A percentile compares a stretch with the other conserved stretches of the same genome.
phyloP scores from a whole-genome alignment of 768 basidiomycete genomes.

The Tephrocybe sp. region DNA sequence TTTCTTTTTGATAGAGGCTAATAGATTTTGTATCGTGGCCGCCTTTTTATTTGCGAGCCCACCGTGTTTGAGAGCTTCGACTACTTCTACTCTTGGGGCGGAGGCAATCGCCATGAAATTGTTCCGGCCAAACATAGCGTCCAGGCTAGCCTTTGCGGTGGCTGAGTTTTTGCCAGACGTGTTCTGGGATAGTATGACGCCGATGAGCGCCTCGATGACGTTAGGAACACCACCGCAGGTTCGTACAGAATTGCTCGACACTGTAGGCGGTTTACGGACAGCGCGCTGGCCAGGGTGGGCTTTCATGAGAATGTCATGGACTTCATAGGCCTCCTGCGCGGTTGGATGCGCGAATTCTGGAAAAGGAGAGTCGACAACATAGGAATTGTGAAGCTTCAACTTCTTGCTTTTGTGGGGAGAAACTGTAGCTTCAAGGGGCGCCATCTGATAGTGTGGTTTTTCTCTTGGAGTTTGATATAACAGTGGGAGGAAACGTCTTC shows the following conservation, averaged over 20 bases:
- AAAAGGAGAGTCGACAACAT: conserved; percentile 45
- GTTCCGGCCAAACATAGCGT: conserved; percentile 47
- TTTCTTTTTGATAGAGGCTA: conserved; percentile 39
- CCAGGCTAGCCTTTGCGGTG: conserved; percentile 48
- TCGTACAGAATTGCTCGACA: conserved; percentile 36
- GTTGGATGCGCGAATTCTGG: conserved; percentile 46
- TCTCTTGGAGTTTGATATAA: too few relatives aligned
- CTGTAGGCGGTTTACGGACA: conserved; percentile 23
- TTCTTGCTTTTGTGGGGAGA: conserved; percentile 41
- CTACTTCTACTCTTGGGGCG: conserved; percentile 42
- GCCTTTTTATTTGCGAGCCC: conserved; percentile 65
- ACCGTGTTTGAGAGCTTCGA: conserved; percentile 50
- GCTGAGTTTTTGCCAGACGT: conserved; percentile 52
- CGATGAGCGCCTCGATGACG: conserved; percentile 58
- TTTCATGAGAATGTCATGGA: conserved; percentile 40
- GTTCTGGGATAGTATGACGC: conserved; percentile 61
- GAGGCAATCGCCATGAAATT: conserved; percentile 49
- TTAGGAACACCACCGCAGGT: conserved; percentile 50
- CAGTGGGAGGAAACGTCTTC: too few relatives aligned
- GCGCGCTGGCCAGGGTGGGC: conserved; percentile 34
- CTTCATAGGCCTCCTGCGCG: conserved; percentile 35
- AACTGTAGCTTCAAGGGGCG: too few relatives aligned
- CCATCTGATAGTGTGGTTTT: too few relatives aligned
- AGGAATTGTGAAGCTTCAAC: conserved; percentile 46
- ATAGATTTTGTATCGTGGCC: conserved; percentile 48